These are phyloP conservation scores for Claviceps humidiphila DNA, from an alignment of 2,329 filamentous ascomycete genomes.

Conservation along the genomic window DNA sequence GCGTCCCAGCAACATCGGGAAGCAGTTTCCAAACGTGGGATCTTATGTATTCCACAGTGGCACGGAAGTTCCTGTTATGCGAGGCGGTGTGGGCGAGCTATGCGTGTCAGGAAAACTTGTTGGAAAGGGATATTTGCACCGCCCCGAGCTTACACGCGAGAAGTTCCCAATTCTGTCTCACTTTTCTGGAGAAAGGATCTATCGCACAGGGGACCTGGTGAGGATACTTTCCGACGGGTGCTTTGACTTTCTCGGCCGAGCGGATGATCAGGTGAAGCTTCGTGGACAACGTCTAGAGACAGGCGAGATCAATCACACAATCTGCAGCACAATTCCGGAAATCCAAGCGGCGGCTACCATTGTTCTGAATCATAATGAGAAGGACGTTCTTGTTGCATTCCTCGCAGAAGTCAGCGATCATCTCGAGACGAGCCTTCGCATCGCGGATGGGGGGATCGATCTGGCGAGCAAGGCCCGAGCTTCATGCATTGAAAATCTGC, in stretches of 20 bases:
- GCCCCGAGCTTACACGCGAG: conserved; percentile 61
- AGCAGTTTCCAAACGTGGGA: conserved; percentile 77
- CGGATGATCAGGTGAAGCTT: conserved; percentile 86
- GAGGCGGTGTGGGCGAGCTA: conserved; percentile 73
- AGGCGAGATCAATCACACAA: conserved; percentile 78
- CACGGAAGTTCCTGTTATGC: conserved; percentile 57
- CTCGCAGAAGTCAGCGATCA: conserved; percentile 23
- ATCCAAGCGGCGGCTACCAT: conserved; percentile 64
- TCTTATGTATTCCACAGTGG: conserved; percentile 62
- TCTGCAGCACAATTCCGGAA: conserved; percentile 43
- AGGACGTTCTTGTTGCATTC: conserved; percentile 74
- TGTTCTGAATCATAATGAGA: conserved; percentile 61
- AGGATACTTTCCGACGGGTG: conserved; percentile 66
- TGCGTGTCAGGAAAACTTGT: conserved; percentile 81
- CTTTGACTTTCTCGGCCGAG: conserved; percentile 77
- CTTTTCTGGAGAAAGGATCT: conserved; percentile 48
- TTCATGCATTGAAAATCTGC: conserved; percentile 56
- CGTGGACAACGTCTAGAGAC: conserved; percentile 82
- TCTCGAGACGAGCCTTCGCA: conserved; percentile 7
- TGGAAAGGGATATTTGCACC: conserved; percentile 77
- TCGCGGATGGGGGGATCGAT: conserved; percentile 18
- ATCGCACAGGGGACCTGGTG: conserved; percentile 82
- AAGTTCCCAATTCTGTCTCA: conserved; percentile 54
- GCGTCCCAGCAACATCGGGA: conserved; percentile 77
- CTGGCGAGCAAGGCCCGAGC: conserved; percentile 36